Conservation (phyloP, 1,139 yeast genomes). For the Zygosaccharomyces pseudobailii region DNA sequence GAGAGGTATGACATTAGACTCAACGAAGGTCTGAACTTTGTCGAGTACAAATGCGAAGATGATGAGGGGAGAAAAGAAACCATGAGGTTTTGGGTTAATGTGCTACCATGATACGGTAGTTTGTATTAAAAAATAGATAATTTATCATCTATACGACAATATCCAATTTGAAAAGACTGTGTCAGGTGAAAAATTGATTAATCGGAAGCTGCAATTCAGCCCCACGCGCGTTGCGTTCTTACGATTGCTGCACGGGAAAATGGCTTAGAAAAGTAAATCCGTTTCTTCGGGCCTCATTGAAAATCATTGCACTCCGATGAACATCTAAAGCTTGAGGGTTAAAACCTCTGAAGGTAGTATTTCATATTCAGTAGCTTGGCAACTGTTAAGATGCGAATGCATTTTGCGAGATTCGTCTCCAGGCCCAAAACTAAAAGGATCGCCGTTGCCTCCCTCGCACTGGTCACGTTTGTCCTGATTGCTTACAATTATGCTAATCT, state of each 20-base stretch:
- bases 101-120: conserved; percentile 22
- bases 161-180: not conserved
- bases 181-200: not conserved
- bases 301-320: not conserved
- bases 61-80: conserved; percentile 17
- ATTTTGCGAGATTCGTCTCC: not conserved
- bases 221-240: not conserved
- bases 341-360: not conserved
- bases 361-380: not conserved
- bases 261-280: not conserved
- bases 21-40: conserved; percentile 28
- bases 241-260: not conserved
- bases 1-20: conserved; percentile 27
- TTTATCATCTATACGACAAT: not conserved
- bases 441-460: not conserved
- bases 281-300: not conserved
- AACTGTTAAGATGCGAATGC: not conserved
- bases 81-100: conserved; percentile 32
- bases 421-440: not conserved
- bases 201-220: not conserved
- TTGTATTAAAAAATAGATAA: not conserved
- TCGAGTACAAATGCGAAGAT: conserved; percentile 25
- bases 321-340: not conserved
- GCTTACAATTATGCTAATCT: conserved; percentile 1
- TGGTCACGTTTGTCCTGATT: not conserved